A percentile compares a stretch with the other conserved stretches of the same genome.
phyloP scores from a whole-genome alignment of 495 filamentous ascomycete genomes.

The Glarea lozoyensis region DNA sequence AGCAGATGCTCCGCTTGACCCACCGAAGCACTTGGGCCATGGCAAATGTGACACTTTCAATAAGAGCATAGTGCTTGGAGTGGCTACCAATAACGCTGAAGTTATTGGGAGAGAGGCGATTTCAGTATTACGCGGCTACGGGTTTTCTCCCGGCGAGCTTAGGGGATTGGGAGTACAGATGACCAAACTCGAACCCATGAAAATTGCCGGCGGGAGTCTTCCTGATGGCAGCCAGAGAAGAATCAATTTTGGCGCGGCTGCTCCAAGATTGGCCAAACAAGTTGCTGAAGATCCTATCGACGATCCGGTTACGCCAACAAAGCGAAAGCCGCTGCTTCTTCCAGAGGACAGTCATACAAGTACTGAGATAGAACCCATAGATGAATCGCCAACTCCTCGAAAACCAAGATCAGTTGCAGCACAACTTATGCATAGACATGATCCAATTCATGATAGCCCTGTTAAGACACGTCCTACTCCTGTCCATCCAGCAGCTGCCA shows the following conservation, averaged over 20 bases:
- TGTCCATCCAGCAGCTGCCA: conserved; percentile 42
- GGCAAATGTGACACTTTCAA: conserved; percentile 91
- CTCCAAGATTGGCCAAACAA: conserved; percentile 10
- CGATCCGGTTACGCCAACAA: conserved; percentile 23
- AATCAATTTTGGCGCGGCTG: conserved; percentile 15
- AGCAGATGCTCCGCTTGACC: conserved; percentile 79
- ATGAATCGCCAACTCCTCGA: conserved; percentile 17
- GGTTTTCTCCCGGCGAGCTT: conserved; percentile 81
- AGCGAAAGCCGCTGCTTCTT: conserved; percentile 12
- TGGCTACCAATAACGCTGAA: conserved; percentile 66
- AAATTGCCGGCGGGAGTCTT: conserved; percentile 23
- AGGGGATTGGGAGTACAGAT: conserved; percentile 85
- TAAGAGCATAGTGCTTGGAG: conserved; percentile 73
- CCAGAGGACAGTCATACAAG: conserved; percentile 21
- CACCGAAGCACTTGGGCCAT: conserved; percentile 89
- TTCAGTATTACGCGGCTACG: conserved; percentile 70
- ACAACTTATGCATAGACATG: conserved; percentile 18
- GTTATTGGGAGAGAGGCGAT: conserved; percentile 71
- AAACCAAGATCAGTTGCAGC: conserved; percentile 5
- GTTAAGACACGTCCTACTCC: conserved; percentile 43
- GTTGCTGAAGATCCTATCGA: conserved; percentile 19
- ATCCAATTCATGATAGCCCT: conserved; percentile 55
- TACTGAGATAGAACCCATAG: conserved; percentile 6
- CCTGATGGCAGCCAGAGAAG: conserved; percentile 51
- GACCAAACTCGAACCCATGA: conserved; percentile 80